Conservation (phyloP, 1,139 yeast genomes). For the Yamadazyma sp. region DNA sequence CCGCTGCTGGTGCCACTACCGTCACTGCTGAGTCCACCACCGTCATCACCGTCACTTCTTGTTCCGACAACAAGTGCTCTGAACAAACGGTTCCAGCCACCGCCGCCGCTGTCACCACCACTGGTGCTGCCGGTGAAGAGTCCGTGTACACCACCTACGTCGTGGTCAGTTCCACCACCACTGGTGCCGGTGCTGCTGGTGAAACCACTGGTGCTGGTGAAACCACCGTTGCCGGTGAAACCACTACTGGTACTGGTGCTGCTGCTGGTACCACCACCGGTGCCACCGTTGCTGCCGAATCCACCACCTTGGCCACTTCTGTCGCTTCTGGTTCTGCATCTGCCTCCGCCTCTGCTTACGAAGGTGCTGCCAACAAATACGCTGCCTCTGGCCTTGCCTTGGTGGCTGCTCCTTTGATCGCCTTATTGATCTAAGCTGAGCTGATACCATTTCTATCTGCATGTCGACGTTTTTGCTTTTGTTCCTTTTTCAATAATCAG, state of each 20-base stretch:
- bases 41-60: slow-evolving; percentile 16
- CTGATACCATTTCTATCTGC: not conserved
- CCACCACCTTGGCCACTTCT: slow-evolving; percentile 19
- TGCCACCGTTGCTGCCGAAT: slow-evolving; percentile 13
- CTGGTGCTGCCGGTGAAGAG: slow-evolving; percentile 36
- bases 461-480: too few species aligned
- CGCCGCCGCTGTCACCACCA: slow-evolving; percentile 36
- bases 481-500: too few species aligned
- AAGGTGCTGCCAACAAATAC: slow-evolving; percentile 25
- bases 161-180: slow-evolving; percentile 27
- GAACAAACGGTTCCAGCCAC: slow-evolving; percentile 21
- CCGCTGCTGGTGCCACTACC: slow-evolving; percentile 26
- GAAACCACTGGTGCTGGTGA: slow-evolving; percentile 15
- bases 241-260: slow-evolving; percentile 15
- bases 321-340: slow-evolving; percentile 20
- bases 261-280: slow-evolving; percentile 15
- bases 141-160: slow-evolving; percentile 53
- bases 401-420: slow-evolving; percentile 15
- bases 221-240: slow-evolving; percentile 11
- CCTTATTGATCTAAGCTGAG: slow-evolving; percentile 13
- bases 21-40: slow-evolving; percentile 22
- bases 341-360: slow-evolving; percentile 20
- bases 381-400: slow-evolving; percentile 21
- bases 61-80: slow-evolving; percentile 16
- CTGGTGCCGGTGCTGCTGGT: slow-evolving; percentile 3